Percentiles rank a stretch among this genome's conserved stretches.
phyloP scores from a whole-genome alignment of 257 asterid species.

The Thymus quinquecostatus region DNA sequence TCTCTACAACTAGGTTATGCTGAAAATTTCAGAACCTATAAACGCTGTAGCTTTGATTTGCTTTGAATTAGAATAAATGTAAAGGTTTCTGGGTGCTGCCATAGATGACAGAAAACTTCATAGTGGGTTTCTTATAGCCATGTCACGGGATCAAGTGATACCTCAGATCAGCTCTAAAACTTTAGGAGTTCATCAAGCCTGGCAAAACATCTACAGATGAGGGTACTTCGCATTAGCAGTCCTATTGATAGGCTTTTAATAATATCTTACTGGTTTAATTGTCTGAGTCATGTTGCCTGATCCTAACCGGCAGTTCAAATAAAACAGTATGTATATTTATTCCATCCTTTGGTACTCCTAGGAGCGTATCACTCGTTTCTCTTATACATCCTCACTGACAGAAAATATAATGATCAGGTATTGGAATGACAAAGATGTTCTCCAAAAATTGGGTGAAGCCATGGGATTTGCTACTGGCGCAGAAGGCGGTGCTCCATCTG shows the following conservation, averaged over 20 bases:
- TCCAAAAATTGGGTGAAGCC: constrained; percentile 67
- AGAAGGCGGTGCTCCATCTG: constrained; percentile 46
- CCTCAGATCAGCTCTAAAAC: neutral
- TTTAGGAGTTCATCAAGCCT: neutral
- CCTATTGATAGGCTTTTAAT: neutral
- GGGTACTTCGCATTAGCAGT: neutral
- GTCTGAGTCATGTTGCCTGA: constrained; percentile 1
- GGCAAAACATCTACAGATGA: neutral
- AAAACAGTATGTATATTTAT: neutral
- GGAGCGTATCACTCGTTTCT: constrained; percentile 4
- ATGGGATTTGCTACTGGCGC: constrained; percentile 63
- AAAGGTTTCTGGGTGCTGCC: neutral
- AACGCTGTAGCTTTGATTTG: neutral
- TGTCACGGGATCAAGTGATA: neutral
- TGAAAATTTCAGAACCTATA: neutral
- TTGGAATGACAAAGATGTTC: constrained; percentile 67
- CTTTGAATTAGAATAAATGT: neutral
- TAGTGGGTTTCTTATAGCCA: neutral
- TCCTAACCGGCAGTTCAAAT: constrained; percentile 17
- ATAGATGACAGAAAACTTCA: neutral
- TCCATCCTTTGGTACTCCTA: neutral
- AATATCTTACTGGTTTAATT: constrained; percentile 8
- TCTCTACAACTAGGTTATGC: neutral
- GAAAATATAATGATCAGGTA: constrained; percentile 39
- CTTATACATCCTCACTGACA: constrained; percentile 16